Base-by-base conservation (phyloP, 2,329 filamentous ascomycete genomes). In the Fusarium agapanthi region DNA sequence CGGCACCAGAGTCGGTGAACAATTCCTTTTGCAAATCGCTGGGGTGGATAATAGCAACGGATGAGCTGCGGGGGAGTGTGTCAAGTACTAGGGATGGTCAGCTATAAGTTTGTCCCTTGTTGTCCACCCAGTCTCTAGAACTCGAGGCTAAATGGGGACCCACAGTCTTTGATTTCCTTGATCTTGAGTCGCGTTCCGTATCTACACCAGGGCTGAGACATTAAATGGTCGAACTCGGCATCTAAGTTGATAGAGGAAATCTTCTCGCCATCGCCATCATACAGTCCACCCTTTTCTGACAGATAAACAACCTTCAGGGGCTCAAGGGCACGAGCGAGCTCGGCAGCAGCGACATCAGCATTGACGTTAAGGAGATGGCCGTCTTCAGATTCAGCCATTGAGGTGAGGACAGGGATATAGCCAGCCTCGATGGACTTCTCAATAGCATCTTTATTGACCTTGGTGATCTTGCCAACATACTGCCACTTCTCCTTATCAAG, bases 181-280 rank as follows among this genome's bases (percentile, higher is more conserved):
- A 99, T 98, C 91, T 99, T 99, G 73, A 98, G 88, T 71, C 95
- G 90, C 41, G 95, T 98, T 71, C 96, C 96, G 80, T 96, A 97
- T 79, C 94, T 91, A 82, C 97, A 96, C 96, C 95, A 99, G 76
- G 93, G 90, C 84, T 98, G 94, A 64, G 90, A 88, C 94, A 98
- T 97, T 79, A 98, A 88, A 79, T 93, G 88, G 66, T 97, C 94
- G 79, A 93, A 98, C 84, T 99, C 96, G 83, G 97, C 95, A 80
- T 99, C 96, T 65, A 99, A 87, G 84, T 98, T 98, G 84, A 98
- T 98, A 67, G 93, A 93, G 11, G 95, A 97, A 79, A 98, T 98
- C 86, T 97, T 97, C 86, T 95, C 92, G 66, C 92, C 93, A 72
- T 97, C 93, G 67, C 95, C 95, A 80, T 98, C 94, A 84, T 97